Percentiles rank a stretch among this genome's conserved stretches.
These are phyloP conservation scores for Coemansia asiatica DNA, from an alignment of 192 early-diverging fungal genomes.

Conservation along the genomic window DNA sequence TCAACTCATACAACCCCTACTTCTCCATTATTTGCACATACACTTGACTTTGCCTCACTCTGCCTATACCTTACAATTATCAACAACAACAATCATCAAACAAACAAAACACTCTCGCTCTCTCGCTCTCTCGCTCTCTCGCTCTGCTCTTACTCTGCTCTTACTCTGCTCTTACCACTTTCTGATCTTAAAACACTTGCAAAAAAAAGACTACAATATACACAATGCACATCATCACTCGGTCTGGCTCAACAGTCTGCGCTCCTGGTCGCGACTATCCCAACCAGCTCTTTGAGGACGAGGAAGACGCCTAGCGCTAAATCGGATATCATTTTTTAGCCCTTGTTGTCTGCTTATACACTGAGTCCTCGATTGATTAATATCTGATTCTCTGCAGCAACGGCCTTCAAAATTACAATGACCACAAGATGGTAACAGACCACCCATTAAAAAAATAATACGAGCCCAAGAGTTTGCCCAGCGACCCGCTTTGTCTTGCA, in stretches of 20 bases:
- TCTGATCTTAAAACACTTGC: too few species aligned
- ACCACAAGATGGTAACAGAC: neutral
- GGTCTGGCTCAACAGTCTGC: conserved; percentile 7
- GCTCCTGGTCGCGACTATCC: conserved; percentile 5
- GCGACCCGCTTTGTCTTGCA: neutral
- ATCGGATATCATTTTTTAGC: neutral
- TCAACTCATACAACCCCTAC: neutral
- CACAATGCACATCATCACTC: neutral
- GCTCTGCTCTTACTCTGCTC: too few species aligned
- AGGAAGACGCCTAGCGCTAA: neutral
- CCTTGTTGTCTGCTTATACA: neutral
- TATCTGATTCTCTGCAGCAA: neutral
- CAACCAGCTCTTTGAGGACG: conserved; percentile 7
- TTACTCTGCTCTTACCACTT: neutral
- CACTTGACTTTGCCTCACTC: too few species aligned
- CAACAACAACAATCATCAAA: neutral
- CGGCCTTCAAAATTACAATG: neutral
- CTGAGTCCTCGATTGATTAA: neutral
- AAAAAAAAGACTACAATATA: neutral
- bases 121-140: too few species aligned
- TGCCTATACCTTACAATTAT: neutral
- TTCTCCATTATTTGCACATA: too few species aligned
- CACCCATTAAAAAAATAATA: neutral
- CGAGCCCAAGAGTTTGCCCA: neutral
- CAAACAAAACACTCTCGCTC: too few species aligned